These are phyloP conservation scores for Bertia moriformis DNA, from an alignment of 2,329 filamentous ascomycete genomes.

Conservation along the genomic window DNA sequence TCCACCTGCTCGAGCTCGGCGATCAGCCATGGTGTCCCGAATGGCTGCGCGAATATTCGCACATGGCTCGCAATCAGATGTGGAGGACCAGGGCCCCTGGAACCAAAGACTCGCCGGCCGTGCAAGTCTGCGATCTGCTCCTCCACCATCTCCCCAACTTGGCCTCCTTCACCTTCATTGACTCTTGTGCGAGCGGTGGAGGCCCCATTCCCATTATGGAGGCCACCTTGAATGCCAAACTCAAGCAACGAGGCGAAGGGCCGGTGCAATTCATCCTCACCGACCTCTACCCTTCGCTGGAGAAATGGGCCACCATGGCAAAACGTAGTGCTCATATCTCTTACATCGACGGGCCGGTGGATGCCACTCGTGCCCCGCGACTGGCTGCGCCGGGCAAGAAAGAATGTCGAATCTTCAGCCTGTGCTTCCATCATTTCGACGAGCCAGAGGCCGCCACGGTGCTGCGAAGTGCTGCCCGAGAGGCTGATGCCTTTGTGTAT, in stretches of 20 bases:
- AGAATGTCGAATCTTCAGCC: not conserved
- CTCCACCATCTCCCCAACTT: not conserved
- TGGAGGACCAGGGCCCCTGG: no score
- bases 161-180: not conserved
- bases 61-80: no score
- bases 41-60: no score
- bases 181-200: not conserved
- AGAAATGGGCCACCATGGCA: not conserved
- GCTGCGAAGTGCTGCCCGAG: not conserved
- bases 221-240: not conserved
- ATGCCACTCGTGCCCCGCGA: not conserved
- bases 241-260: not conserved
- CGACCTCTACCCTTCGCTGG: not conserved
- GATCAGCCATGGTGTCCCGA: not conserved
- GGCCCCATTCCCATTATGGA: not conserved
- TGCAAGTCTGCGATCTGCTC: not conserved
- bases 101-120: not conserved
- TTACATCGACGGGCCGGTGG: not conserved
- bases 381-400: not conserved
- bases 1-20: not conserved
- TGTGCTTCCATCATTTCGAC: conserved; percentile 1
- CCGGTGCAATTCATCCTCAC: not conserved
- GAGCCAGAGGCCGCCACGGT: not conserved
- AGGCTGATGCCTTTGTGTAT: not conserved
- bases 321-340: not conserved